phyloP scores from a whole-genome alignment of 192 early-diverging fungal species.

The Umbelopsis ramanniana region DNA sequence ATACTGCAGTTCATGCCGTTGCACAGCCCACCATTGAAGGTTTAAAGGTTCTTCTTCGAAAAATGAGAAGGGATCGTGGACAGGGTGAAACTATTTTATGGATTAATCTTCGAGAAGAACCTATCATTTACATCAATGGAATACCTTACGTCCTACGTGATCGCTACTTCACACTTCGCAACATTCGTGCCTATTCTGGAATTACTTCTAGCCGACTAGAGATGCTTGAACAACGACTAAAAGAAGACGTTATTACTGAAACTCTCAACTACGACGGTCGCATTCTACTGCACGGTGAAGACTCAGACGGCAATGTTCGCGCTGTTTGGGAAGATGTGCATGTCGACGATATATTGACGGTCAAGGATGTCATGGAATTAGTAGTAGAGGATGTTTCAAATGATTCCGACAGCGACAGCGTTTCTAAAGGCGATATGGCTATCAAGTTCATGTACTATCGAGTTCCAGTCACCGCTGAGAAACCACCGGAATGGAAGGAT shows the following conservation, averaged over 20 bases:
- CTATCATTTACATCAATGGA: slow-evolving; percentile 68
- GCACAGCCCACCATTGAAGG: slow-evolving; percentile 68
- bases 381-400: slow-evolving; percentile 39
- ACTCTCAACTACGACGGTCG: slow-evolving; percentile 50
- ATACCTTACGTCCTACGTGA: slow-evolving; percentile 69
- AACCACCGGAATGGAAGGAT: slow-evolving; percentile 53
- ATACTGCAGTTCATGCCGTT: slow-evolving; percentile 52
- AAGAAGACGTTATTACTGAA: slow-evolving; percentile 60
- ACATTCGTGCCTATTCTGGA: slow-evolving; percentile 62
- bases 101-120: slow-evolving; percentile 73
- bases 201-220: slow-evolving; percentile 58
- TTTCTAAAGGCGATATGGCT: background rate
- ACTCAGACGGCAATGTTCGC: slow-evolving; percentile 45
- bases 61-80: slow-evolving; percentile 14
- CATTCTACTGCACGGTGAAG: slow-evolving; percentile 61
- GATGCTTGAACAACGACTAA: slow-evolving; percentile 55
- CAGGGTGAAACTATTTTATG: slow-evolving; percentile 47
- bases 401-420: slow-evolving; percentile 20
- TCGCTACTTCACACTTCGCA: slow-evolving; percentile 59
- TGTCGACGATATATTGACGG: slow-evolving; percentile 54
- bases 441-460: slow-evolving; percentile 49
- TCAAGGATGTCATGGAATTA: slow-evolving; percentile 51
- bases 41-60: slow-evolving; percentile 48
- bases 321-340: slow-evolving; percentile 65
- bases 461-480: slow-evolving; percentile 66